Base-by-base conservation (phyloP, 371 early-diverging fungal genomes). In the Sporodiniella umbellata region DNA sequence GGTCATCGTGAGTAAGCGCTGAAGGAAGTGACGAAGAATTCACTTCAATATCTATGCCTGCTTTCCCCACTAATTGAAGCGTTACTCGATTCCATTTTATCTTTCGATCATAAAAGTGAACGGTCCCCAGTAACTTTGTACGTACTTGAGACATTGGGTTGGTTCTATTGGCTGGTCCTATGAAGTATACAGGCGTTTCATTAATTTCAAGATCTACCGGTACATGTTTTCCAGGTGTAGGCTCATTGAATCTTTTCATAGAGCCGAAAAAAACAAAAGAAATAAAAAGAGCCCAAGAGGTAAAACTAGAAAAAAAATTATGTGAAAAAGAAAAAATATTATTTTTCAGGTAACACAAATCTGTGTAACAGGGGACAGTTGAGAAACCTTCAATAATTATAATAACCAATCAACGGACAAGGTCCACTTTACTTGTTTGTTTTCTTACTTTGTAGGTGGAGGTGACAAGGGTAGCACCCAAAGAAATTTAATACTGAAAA, bases 1-100 rank as follows among this genome's bases (percentile, higher is more conserved):
- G 28, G 8, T 10, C 10, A 40, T 40, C 40, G 8, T 40, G n/a
- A 19, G n/a, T 18, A 11, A 61, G 51, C 3, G 48, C 25, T 2
- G 48, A 30, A 14, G 54, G 53, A 19, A 28, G 30, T 28, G 30
- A 28, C 4, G 30, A 4, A 7, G 30, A 4, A 7, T 67, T 57
- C 1, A 48, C 66, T 8, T 65, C 54, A 1, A 74, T 64, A 31
- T 68, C 52, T 0, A 75, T 56, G 7, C 69, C 67, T 19, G 75
- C 67, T 25, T 64, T 59, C 14, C 75, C 75, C 3, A 58, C 45
- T 21, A 75, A 57, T 47, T 67, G 66, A 17, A 75, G 64, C 1
- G 72, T 75, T 15, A 71, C 62, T 33, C 75, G 57, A 40, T 71
- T 68, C 75, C 75, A 75, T 42, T 75, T 71, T 22, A 71, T 62